Base-by-base conservation (phyloP, 75 land plant species). In the Pseudotsuga menziesii region DNA sequence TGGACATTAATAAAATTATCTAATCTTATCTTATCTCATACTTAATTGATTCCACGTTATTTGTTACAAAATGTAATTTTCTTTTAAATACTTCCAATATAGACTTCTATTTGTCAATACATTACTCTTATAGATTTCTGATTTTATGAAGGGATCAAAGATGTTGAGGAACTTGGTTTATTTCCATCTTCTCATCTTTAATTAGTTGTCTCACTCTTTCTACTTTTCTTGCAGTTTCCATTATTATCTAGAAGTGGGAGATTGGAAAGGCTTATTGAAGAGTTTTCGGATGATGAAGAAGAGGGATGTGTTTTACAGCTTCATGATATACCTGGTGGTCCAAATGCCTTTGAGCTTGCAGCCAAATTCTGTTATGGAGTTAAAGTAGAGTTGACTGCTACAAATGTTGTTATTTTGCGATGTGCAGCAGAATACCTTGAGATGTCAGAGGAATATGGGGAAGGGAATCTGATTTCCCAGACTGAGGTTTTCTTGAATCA, bases 291-390 rank as follows among this genome's bases (percentile, higher is more conserved):
- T 26, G 83, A 89, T 41, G 87, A 74, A 44, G 87, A 85, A 74
- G 97, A 84, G 29, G 61, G 75, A 9, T 77, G 83, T 77, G 75
- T 77, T 57, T 72, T 89, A 55, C 78, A 86, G 55, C 82, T 95
- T 9, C 77, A 80, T 57, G 86, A 85, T 48, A 76, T 93, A 19
- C 98, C 98, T 59, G 96, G 96, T 16, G 96, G 98, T 2, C 80
- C 93, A 41, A 88, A 88, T 73, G 89, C 96, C 0, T 95, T 93
- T 87, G 98, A 95, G 76, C 85, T 92, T 52, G 90, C 88, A 3
- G 91, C 93, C 25, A 94, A 94, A 72, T 94, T 94, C 83, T 95
- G 98, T 58, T 95, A 95, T 78, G 96, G 93, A 9, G 88, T 93
- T 56, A 93, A 89, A 72, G 84, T 91, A 67, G 98, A 93, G 80